Base-by-base conservation (phyloP, 768 basidiomycete genomes). In the Crassisporium funariophilum region DNA sequence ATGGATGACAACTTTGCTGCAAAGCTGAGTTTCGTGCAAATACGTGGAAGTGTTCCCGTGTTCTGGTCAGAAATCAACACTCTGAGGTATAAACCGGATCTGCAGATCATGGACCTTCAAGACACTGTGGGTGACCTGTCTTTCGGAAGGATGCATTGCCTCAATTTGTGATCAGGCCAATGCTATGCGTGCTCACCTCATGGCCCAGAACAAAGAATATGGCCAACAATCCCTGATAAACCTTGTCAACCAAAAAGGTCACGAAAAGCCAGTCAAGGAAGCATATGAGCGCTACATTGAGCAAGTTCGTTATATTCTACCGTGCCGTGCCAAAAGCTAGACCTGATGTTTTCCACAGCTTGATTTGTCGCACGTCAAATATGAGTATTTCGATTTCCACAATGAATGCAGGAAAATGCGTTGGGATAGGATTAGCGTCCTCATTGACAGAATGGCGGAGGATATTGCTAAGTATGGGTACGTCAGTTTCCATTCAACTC, bases 11-110 rank as follows among this genome's bases (percentile, higher is more conserved):
- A 49, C 8, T 78, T 74, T 45, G 78, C 74, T 2, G 72, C 75
- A 11, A 82, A 83, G 63, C 69, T 94, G 55, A 91, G 91, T 64
- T 98, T 89, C 65, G 90, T 94, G 5, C 97, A 99, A 69, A 93
- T 86, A 45, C 76, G 97, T 53, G 97, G 97, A 9, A 95, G 93
- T 56, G 83, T 93, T 4, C 97, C 97, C 1, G 64, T 98, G 15
- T 98, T 88, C 63, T 99, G 97, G 95, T 90, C 91, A 1, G 95
- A 99, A 66, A 74, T 99, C 61, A 98, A 92, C 67, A 98, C 90
- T 34, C 62, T 99, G 55, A 78, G 94, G 56, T 99, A 98, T 65
- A 95, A 92, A 59, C 97, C 97, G 7, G 97, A 98, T 68, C 68
- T 99, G 47, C 91, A 93, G 67, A 78, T 98, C 46, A 98, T 99